These are phyloP conservation scores for Obba rivulosa DNA, from an alignment of 768 basidiomycete genomes.

Conservation along the genomic window DNA sequence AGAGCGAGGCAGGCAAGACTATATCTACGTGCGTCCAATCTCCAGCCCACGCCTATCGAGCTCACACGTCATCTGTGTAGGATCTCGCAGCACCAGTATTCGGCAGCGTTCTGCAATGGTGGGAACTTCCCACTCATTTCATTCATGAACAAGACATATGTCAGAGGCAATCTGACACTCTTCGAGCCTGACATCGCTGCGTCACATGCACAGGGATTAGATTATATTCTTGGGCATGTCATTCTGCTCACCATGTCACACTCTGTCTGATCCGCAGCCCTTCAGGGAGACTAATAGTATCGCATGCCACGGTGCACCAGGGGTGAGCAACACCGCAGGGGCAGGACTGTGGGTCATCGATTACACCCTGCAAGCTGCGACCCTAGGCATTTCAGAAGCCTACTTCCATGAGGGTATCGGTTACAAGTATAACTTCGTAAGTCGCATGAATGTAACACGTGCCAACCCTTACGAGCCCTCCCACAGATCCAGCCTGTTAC, in stretches of 20 bases:
- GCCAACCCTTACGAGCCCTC: background rate
- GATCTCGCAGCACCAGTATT: constrained; percentile 47
- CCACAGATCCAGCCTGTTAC: constrained; percentile 57
- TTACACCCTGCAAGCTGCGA: constrained; percentile 55
- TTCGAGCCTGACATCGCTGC: constrained; percentile 52
- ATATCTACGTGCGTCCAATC: constrained; percentile 45
- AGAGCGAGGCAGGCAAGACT: constrained; percentile 39
- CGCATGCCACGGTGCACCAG: constrained; percentile 39
- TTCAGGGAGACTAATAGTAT: constrained; percentile 29
- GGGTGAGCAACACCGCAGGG: constrained; percentile 66
- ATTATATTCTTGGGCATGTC: constrained; percentile 52
- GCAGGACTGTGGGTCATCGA: constrained; percentile 66
- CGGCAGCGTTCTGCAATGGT: constrained; percentile 60
- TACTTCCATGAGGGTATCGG: constrained; percentile 68
- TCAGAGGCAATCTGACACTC: constrained; percentile 42
- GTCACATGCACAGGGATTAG: constrained; percentile 37
- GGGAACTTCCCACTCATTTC: constrained; percentile 49
- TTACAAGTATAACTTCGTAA: constrained; percentile 64
- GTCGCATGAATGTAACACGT: background rate
- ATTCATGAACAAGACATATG: constrained; percentile 63
- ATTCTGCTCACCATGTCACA: background rate
- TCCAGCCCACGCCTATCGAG: background rate
- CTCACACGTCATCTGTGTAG: constrained; percentile 23
- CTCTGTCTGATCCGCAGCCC: background rate
- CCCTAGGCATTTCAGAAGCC: constrained; percentile 46